A percentile compares a stretch with the other conserved stretches of the same genome.
These are phyloP conservation scores for Verticillium nonalfalfae DNA, from an alignment of 2,329 filamentous ascomycete species.

Conservation along the genomic window DNA sequence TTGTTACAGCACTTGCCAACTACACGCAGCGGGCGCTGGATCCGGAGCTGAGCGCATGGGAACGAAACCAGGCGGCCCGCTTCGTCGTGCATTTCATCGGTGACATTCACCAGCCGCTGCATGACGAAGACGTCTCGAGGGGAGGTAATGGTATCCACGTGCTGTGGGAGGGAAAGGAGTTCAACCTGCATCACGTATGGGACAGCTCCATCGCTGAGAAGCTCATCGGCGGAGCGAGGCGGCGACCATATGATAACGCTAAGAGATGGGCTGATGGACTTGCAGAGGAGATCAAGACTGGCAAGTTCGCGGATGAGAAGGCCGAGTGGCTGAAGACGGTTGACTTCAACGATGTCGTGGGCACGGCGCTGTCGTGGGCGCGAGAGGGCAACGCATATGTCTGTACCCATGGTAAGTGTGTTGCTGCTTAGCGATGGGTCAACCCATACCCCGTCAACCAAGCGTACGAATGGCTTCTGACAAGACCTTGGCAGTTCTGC, in stretches of 20 bases:
- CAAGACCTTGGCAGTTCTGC: constrained; percentile 41
- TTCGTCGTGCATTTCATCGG: constrained; percentile 64
- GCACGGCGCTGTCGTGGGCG: constrained; percentile 58
- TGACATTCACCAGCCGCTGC: constrained; percentile 64
- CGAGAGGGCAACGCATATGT: constrained; percentile 56
- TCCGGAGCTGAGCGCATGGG: constrained; percentile 31
- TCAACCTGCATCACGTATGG: constrained; percentile 70
- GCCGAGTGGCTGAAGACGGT: constrained; percentile 51
- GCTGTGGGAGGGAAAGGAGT: constrained; percentile 45
- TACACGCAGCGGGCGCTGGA: constrained; percentile 52
- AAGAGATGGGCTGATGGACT: constrained; percentile 51
- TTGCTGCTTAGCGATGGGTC: background rate
- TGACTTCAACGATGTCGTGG: constrained; percentile 44
- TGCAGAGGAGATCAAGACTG: constrained; percentile 44
- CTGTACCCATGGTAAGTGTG: constrained; percentile 49
- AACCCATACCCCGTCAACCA: no score
- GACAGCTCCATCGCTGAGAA: constrained; percentile 65
- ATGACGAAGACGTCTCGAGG: constrained; percentile 55
- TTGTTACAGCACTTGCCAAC: constrained; percentile 54
- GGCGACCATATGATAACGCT: constrained; percentile 44
- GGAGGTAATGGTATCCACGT: constrained; percentile 67
- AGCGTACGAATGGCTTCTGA: background rate
- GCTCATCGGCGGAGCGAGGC: constrained; percentile 47
- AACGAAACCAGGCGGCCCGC: constrained; percentile 54
- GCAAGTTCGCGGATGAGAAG: constrained; percentile 45